Evolutionary conservation across 495 filamentous ascomycete genomes (phyloP).

Genomic region (Aspergillus egyptiacus): DNA sequence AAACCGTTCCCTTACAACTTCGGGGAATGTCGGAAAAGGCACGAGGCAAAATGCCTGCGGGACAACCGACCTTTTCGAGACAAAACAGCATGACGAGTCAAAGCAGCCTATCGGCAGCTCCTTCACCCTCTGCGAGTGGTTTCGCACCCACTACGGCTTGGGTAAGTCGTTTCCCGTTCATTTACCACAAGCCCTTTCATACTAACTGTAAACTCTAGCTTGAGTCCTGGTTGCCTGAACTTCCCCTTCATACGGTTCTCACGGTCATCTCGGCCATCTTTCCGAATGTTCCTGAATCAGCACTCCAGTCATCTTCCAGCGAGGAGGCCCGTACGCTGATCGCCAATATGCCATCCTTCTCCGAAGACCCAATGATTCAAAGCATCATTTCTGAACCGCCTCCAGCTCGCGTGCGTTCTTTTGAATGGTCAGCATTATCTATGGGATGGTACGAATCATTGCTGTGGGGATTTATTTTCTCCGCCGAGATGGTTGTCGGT

Average conservation of each 20-base stretch:
- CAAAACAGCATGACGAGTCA: slow-evolving; percentile 90
- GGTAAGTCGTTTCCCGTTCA: slow-evolving; percentile 40
- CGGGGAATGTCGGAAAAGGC: slow-evolving; percentile 98
- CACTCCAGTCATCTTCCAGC: slow-evolving; percentile 23
- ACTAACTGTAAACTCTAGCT: slow-evolving; percentile 52
- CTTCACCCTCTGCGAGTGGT: slow-evolving; percentile 42
- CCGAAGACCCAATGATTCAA: slow-evolving; percentile 55
- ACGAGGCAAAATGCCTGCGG: slow-evolving; percentile 91
- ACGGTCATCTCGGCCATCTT: slow-evolving; percentile 61
- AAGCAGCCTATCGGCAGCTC: slow-evolving; percentile 54
- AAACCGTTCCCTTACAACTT: slow-evolving; percentile 80
- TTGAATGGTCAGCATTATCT: slow-evolving; percentile 89
- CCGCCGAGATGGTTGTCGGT: slow-evolving; percentile 78
- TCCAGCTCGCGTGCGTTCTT: slow-evolving; percentile 73
- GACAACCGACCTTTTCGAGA: slow-evolving; percentile 73
- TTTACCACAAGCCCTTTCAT: background rate
- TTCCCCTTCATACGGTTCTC: slow-evolving; percentile 86
- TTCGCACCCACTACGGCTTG: slow-evolving; percentile 76
- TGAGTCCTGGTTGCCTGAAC: slow-evolving; percentile 86
- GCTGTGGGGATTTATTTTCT: slow-evolving; percentile 94
- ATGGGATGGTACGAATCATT: slow-evolving; percentile 96
- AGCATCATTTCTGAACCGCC: slow-evolving; percentile 64
- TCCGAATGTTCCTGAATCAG: slow-evolving; percentile 41
- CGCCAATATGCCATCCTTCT: slow-evolving; percentile 52
- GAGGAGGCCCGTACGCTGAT: slow-evolving; percentile 33